Conservation (phyloP, 2,329 filamentous ascomycete species). For the Talaromyces sp. region DNA sequence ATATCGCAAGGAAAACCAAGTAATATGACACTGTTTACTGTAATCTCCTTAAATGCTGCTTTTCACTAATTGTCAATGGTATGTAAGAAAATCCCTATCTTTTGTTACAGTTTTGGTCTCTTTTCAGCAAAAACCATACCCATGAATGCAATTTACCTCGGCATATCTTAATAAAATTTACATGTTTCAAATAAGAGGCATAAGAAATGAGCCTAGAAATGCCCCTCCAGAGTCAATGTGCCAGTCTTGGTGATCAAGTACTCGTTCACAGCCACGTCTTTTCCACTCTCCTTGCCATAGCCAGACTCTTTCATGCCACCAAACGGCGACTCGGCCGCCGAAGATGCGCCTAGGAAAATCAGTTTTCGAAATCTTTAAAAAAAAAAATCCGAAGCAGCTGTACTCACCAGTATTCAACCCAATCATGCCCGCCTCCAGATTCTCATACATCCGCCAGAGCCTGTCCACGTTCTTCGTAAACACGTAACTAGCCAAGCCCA, state of each 20-base stretch:
- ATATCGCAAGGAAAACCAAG: too few species aligned
- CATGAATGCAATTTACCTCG: neutral
- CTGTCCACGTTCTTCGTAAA: conserved; percentile 66
- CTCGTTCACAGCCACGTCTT: conserved; percentile 22
- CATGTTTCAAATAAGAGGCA: neutral
- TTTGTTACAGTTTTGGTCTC: too few species aligned
- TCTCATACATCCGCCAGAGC: conserved; percentile 62
- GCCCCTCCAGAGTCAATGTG: conserved; percentile 36
- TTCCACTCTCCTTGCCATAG: conserved; percentile 64
- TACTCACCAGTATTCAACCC: conserved; percentile 56
- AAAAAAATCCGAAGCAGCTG: neutral
- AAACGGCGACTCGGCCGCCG: conserved; percentile 62
- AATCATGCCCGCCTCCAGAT: conserved; percentile 66
- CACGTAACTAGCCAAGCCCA: conserved; percentile 63
- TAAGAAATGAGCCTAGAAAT: neutral
- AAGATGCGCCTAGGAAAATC: conserved; percentile 50
- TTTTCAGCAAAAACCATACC: neutral
- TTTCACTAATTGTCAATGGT: too few species aligned
- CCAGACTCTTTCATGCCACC: conserved; percentile 65
- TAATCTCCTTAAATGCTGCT: too few species aligned
- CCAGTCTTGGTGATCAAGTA: conserved; percentile 42
- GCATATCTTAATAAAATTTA: too few species aligned
- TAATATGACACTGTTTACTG: too few species aligned
- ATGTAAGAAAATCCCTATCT: too few species aligned
- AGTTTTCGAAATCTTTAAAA: neutral